Conservation (phyloP, 2,329 filamentous ascomycete species). For the Penicillium rolfsii region DNA sequence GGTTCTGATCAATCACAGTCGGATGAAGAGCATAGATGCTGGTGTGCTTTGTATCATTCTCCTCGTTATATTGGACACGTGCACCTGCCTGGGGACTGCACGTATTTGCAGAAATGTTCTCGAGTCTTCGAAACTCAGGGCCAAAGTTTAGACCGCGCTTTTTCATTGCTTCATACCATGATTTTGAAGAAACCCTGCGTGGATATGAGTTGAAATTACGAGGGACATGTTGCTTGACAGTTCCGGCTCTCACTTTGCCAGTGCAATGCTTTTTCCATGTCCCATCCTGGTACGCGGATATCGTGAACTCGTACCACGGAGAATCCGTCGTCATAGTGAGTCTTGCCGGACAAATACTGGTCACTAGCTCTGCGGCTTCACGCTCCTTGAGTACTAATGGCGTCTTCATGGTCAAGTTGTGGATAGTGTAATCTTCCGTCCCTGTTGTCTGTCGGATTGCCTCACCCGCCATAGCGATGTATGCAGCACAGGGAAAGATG, state of each 20-base stretch:
- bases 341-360: conserved; percentile 13
- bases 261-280: conserved; percentile 17
- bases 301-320: conserved; percentile 14
- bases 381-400: conserved; percentile 27
- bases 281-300: conserved; percentile 9
- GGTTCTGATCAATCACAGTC: conserved; percentile 14
- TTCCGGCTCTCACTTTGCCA: conserved; percentile 7
- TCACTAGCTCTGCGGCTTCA: conserved; percentile 21
- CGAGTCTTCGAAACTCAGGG: conserved; percentile 8
- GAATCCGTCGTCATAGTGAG: conserved; percentile 15
- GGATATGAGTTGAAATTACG: background rate
- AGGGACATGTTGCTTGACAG: background rate
- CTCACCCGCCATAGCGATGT: conserved; percentile 51
- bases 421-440: conserved; percentile 11
- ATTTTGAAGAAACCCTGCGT: conserved; percentile 4
- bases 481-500: conserved; percentile 51
- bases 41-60: background rate
- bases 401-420: conserved; percentile 19
- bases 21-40: conserved; percentile 8
- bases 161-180: conserved; percentile 12
- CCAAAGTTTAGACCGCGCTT: conserved; percentile 13
- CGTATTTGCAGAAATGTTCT: conserved; percentile 12
- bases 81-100: conserved; percentile 7
- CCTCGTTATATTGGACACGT: background rate
- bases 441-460: conserved; percentile 32